Base-by-base conservation (phyloP, 768 basidiomycete genomes). In the Suillus americanus region DNA sequence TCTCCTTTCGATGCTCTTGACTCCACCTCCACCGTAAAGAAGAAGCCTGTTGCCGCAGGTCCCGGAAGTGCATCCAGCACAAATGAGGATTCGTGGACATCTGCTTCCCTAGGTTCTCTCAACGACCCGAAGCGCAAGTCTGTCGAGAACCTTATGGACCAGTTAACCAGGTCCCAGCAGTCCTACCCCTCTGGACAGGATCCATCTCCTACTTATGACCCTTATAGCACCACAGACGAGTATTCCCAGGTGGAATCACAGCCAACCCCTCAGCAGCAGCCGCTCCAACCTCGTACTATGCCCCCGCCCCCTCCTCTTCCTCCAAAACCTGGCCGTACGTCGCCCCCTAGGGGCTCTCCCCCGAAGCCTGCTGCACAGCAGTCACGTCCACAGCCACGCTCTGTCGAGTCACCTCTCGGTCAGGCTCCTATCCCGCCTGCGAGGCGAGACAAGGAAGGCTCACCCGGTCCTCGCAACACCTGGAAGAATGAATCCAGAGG, bases 1-100 rank as follows among this genome's bases (percentile, higher is more conserved):
- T 92, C 91, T 57, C 89, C 93, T 2, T 94, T 94, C 69, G 92
- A 95, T 69, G 92, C 90, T 30, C 82, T 94, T 54, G 82, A 77
- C 9, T 77, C 82, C n/a, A 40, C 72, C 0, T 72, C 74, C 48
- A 62, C 81, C 20, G 74, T 83, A 62, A 90, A 89, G 80, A 91
- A 92, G 74, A 92, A 91, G 73, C 86, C 89, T 23, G 84, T 85
- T 3, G 89, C 87, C 13, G 66, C 79, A 54, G 78, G 80, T 54
- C 20, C 70, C 61, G 65, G 83, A 10, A 77, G 78, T 57, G 60
- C 79, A 14, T 79, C 82, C 41, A 81, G 78, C 62, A 74, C 80
- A 55, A 82, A 80, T 59, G 89, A 92, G 38, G 87, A 89, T 62
- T 82, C 85, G 14, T 90, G 87, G 89, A 78, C 81, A 1, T 66